Evolutionary conservation across 2,329 filamentous ascomycete genomes (phyloP).

Genomic region (Periconia sp.): DNA sequence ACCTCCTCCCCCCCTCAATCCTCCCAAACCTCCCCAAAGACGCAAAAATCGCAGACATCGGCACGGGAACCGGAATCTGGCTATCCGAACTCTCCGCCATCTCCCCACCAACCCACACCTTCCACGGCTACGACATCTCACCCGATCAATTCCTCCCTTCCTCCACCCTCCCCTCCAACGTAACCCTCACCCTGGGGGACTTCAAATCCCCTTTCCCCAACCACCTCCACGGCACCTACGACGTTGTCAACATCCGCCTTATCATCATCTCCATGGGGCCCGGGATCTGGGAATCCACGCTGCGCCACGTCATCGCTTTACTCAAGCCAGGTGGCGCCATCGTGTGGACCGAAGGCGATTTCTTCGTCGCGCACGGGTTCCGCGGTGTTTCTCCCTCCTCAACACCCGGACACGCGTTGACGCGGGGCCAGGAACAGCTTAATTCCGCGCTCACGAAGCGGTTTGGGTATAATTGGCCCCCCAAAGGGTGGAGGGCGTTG

Average conservation of each 20-base stretch:
- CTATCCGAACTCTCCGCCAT: constrained; percentile 21
- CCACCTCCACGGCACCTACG: constrained; percentile 27
- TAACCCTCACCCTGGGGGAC: constrained; percentile 24
- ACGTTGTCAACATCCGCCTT: constrained; percentile 34
- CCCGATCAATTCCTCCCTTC: constrained; percentile 21
- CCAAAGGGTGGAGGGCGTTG: constrained; percentile 9
- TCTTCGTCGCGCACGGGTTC: constrained; percentile 24
- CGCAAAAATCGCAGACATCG: constrained; percentile 33
- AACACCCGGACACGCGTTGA: constrained; percentile 21
- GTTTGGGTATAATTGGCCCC: constrained; percentile 28
- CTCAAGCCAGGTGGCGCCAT: constrained; percentile 34
- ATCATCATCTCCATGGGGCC: constrained; percentile 31
- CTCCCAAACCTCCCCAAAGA: constrained; percentile 15
- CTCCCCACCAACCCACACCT: constrained; percentile 21
- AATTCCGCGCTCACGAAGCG: constrained; percentile 21
- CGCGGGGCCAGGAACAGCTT: constrained; percentile 20
- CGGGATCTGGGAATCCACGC: constrained; percentile 22
- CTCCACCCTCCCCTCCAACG: constrained; percentile 19
- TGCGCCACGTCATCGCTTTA: constrained; percentile 24
- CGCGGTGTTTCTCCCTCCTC: constrained; percentile 10
- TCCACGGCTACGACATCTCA: constrained; percentile 35
- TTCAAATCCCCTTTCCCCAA: constrained; percentile 31
- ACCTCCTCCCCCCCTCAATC: constrained; percentile 28
- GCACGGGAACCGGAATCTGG: constrained; percentile 36
- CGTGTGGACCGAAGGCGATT: constrained; percentile 34